A percentile compares a stretch with the other conserved stretches of the same genome.
phyloP scores from a whole-genome alignment of 257 asterid species.

The Linaria vulgaris region DNA sequence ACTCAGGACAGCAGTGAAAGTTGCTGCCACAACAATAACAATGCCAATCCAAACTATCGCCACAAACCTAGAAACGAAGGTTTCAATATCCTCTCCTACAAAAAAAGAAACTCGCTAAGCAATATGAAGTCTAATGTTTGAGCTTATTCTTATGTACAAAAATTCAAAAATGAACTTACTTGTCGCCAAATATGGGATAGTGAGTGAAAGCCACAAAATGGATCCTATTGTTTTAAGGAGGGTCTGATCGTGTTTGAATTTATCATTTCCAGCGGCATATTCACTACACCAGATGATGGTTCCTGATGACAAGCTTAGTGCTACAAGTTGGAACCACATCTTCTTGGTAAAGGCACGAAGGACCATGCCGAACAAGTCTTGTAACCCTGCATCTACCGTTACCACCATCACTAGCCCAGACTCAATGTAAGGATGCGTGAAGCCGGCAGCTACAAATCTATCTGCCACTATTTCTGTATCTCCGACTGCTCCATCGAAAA shows the following conservation, averaged over 20 bases:
- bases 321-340: slow-evolving; percentile 51
- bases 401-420: slow-evolving; percentile 70
- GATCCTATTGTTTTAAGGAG: slow-evolving; percentile 36
- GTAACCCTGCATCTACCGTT: slow-evolving; percentile 34
- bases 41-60: slow-evolving; percentile 51
- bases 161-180: slow-evolving; percentile 45
- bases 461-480: slow-evolving; percentile 61
- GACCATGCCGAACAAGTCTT: slow-evolving; percentile 33
- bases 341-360: slow-evolving; percentile 46
- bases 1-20: slow-evolving; percentile 62
- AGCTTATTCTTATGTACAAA: no score
- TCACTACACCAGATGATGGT: slow-evolving; percentile 56
- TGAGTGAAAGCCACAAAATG: slow-evolving; percentile 67
- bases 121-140: no score
- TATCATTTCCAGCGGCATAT: slow-evolving; percentile 40
- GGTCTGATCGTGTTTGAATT: slow-evolving; percentile 32
- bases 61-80: slow-evolving; percentile 46
- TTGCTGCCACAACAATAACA: slow-evolving; percentile 41
- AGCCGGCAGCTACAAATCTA: slow-evolving; percentile 44
- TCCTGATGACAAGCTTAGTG: slow-evolving; percentile 44
- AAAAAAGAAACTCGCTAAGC: no score
- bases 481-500: slow-evolving; percentile 67
- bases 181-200: slow-evolving; percentile 47
- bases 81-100: slow-evolving; percentile 51
- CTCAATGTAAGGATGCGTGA: slow-evolving; percentile 65